Conservation (phyloP, 345 rosid species). For the Bruguiera parviflora region DNA sequence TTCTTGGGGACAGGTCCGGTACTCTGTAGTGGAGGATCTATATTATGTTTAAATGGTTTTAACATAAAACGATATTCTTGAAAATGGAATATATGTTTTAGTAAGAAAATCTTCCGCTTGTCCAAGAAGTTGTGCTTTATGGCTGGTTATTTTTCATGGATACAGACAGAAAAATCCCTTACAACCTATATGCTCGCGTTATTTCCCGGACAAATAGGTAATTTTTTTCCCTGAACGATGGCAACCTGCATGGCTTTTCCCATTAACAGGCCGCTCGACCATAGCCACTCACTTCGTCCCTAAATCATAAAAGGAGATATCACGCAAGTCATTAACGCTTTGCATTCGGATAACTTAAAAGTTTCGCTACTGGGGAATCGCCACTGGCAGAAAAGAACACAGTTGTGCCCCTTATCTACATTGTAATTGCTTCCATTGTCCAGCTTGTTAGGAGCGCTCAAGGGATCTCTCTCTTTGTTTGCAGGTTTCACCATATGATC, state of each 20-base stretch:
- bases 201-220: too few species aligned
- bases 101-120: too few species aligned
- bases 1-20: not conserved
- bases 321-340: conserved; percentile 13
- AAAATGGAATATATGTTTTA: too few species aligned
- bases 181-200: too few species aligned
- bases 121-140: too few species aligned
- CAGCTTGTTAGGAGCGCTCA: conserved; percentile 6
- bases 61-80: too few species aligned
- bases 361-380: conserved; percentile 10
- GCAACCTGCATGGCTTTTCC: conserved; percentile 13
- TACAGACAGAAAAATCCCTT: too few species aligned
- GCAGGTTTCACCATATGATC: not conserved
- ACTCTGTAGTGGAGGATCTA: not conserved
- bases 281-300: not conserved
- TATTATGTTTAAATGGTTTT: too few species aligned
- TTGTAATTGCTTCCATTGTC: conserved; percentile 21
- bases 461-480: not conserved
- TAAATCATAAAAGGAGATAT: conserved; percentile 13
- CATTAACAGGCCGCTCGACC: conserved; percentile 11
- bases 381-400: conserved; percentile 23
- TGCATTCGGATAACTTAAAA: conserved; percentile 21
- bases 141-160: too few species aligned
- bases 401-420: conserved; percentile 22
- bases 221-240: not conserved